A percentile compares a stretch with the other conserved stretches of the same genome.
Evolutionary conservation across 192 early-diverging fungal genomes (phyloP).

Genomic region (Rhizophlyctis rosea): DNA sequence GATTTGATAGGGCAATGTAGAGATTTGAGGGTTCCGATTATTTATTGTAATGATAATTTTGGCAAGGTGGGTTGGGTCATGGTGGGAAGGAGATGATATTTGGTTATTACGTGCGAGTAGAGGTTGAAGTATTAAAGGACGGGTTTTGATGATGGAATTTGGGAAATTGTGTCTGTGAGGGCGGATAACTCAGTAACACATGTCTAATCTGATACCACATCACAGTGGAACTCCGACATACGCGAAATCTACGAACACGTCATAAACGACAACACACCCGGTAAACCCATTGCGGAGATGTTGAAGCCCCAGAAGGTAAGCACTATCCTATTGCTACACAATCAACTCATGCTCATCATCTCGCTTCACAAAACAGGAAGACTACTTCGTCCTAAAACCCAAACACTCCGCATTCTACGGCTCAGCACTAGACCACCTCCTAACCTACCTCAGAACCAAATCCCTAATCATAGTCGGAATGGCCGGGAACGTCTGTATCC

Average conservation of each 20-base stretch:
- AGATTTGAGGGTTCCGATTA: conserved; percentile 7
- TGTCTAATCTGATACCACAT: too few species aligned
- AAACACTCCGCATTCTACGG: conserved; percentile 26
- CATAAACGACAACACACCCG: conserved; percentile 3
- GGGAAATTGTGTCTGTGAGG: background rate
- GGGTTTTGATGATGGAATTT: too few species aligned
- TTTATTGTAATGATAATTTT: conserved; percentile 24
- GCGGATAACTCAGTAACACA: background rate
- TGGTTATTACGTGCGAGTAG: too few species aligned
- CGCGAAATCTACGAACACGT: conserved; percentile 13
- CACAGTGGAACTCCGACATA: conserved; percentile 16
- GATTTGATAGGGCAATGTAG: conserved; percentile 5
- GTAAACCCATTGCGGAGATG: conserved; percentile 16
- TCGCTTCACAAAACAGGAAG: too few species aligned
- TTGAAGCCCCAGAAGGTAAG: conserved; percentile 13
- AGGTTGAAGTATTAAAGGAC: too few species aligned
- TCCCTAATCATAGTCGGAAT: conserved; percentile 19
- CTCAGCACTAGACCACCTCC: conserved; percentile 12
- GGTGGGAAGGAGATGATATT: too few species aligned
- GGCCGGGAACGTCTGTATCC: conserved; percentile 22
- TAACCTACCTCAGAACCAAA: conserved; percentile 17
- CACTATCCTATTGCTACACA: too few species aligned
- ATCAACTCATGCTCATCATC: too few species aligned
- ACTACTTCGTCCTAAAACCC: conserved; percentile 19
- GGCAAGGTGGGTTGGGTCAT: conserved; percentile 8